Evolutionary conservation across 495 filamentous ascomycete genomes (phyloP), one percentile per base, ranked within the genome.

Genomic region (Penicillium diatomitis): DNA sequence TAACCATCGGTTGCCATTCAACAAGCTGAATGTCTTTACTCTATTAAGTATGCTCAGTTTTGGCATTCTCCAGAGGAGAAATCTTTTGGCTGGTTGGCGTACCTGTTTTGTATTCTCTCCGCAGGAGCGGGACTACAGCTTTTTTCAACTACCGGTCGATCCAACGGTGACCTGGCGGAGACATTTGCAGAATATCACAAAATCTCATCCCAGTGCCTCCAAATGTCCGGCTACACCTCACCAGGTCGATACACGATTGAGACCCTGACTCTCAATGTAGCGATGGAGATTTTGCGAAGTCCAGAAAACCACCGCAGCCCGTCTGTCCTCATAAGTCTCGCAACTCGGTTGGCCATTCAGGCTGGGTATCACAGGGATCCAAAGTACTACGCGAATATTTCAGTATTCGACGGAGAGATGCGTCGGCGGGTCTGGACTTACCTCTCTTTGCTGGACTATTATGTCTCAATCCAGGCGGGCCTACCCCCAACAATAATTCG

Each of bases 301-400:
- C 41, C 50, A 12, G 63, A 66, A 35, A 53, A 53, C 12, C 52
- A 57, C 10, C 42, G 49, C n/a, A 59, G 56, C 12, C 44, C 54
- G 28, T 58, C 58, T 2, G 41, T 58, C 37, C 47, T 66, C 1
- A 38, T 65, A 0, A 51, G 61, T 8, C 46, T 64, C n/a, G 38
- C 53, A 46, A 52, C 54, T 27, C 44, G 60, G 38, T 34, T 66
- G 20, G 62, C 65, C 4, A 61, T 67, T 46, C 53, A 56, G n/a
- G 64, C 58, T 48, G 62, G 62, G 30, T 64, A 64, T 38, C 65
- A 70, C 41, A 51, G 66, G 28, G 65, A 70, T 33, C 47, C 63
- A 2, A 52, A 55, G 36, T 53, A 59, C 20, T 67, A 61, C 34
- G 46, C 38, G 9, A 46, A 51, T 9, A 57, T 69, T 9, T 61